A percentile compares a stretch with the other conserved stretches of the same genome.
Evolutionary conservation across 768 basidiomycete genomes (phyloP).

Genomic region (Agrocybe praecox): DNA sequence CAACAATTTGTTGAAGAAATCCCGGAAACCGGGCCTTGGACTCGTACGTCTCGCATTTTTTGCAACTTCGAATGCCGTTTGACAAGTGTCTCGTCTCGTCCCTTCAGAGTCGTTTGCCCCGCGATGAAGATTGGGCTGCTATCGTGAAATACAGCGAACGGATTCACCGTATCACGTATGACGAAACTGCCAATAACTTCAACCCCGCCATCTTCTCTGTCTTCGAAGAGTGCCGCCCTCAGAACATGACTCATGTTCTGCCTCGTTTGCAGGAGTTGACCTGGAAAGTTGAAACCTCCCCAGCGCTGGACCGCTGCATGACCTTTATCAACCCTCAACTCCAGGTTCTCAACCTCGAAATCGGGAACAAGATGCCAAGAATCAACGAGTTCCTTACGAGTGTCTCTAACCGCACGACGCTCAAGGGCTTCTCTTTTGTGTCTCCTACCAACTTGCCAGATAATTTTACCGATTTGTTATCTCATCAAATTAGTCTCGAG

Average conservation of each 20-base stretch:
- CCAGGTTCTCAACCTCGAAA: conserved; percentile 61
- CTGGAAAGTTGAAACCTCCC: conserved; percentile 72
- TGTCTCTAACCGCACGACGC: conserved; percentile 61
- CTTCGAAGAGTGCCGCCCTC: conserved; percentile 64
- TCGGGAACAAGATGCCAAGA: conserved; percentile 57
- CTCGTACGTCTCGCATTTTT: conserved; percentile 50
- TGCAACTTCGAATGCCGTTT: not conserved
- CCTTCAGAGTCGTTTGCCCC: conserved; percentile 58
- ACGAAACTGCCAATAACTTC: conserved; percentile 66
- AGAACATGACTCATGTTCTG: conserved; percentile 53
- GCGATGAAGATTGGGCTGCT: conserved; percentile 68
- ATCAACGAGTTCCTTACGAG: conserved; percentile 65
- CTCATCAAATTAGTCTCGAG: conserved; percentile 60
- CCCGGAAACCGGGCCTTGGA: conserved; percentile 73
- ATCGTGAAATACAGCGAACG: conserved; percentile 69
- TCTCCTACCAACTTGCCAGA: conserved; percentile 74
- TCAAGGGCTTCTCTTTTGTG: conserved; percentile 70
- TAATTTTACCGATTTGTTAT: conserved; percentile 66
- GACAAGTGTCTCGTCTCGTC: conserved; percentile 9
- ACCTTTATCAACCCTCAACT: conserved; percentile 71
- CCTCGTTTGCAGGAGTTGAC: conserved; percentile 69
- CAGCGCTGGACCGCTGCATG: conserved; percentile 63
- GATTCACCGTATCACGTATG: conserved; percentile 69
- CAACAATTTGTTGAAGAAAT: conserved; percentile 63
- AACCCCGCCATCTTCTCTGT: conserved; percentile 67